Base-by-base conservation (phyloP, 1,284 basidiomycete species). In the Sutorius eximius region DNA sequence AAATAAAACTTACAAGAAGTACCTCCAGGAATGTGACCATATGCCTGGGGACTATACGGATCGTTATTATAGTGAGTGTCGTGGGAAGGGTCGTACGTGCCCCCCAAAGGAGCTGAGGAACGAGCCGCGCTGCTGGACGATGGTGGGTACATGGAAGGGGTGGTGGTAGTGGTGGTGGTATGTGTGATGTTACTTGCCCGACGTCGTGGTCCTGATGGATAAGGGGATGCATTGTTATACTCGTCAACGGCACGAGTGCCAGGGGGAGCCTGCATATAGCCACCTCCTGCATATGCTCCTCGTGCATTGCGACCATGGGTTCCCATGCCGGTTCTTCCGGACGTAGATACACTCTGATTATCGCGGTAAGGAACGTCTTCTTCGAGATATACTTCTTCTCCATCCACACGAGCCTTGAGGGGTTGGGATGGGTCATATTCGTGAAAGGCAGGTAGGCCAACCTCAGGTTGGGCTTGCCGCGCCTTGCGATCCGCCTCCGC, bases 401-500 rank as follows among this genome's bases (percentile, higher is more conserved):
- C 83, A 22, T 86, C 83, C 7, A 86, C 75, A 24, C 75, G 74
- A 20, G 73, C 81, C 34, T 79, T 83, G 51, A 91, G 76, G 18
- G 89, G 89, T 57, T 85, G 82, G 2, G 75, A 77, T 27, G 66
- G 73, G 50, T 82, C 81, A 60, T 78, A 74, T 67, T 91, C 89
- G 42, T 83, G 75, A 73, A 93, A 90, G 9, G 86, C 81, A 18
- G 90, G 89, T 0, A 93, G 71, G 18, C 89, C 90, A 51, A 75
- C 73, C 70, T 90, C 88, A n/a, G 73, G 73, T 55, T 74, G 73
- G 30, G 80, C 80, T 65, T 85, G 84, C 32, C 78, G 77, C 4
- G 85, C 85, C 67, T 91, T 92, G 57, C 90, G 80, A 59, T 91
- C 89, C 6, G 82, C 84, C 67, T 93, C 91, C 12, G 88, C 88